Evolutionary conservation across 768 basidiomycete genomes (phyloP), one percentile per base, ranked within the genome.

Genomic region (Podaxis rugospora): DNA sequence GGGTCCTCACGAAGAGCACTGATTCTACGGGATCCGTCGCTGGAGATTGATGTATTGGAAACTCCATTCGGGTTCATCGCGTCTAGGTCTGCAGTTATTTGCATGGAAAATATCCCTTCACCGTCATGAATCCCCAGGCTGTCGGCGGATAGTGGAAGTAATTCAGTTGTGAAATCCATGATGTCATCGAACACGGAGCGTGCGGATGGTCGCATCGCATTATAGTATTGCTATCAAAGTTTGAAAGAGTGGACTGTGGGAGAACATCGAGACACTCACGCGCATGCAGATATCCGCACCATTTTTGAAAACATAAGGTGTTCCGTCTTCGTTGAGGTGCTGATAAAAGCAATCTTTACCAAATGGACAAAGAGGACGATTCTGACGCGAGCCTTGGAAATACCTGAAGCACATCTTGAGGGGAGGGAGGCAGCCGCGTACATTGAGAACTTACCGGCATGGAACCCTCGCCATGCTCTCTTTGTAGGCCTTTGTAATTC

Each of bases 331-430:
- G 25, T 87, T 86, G 52, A 74, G 65, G 67, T 93, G 91, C 65
- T 84, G 80, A 68, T 92, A 93, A 70, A 93, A 91, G 69, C 91
- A 93, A 61, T 93, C 91, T 51, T 78, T 77, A 46, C 91, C 91
- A 65, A 90, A 93, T 0, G 89, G 91, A 71, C 91, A 93, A 56
- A 81, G 80, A 0, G 86, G 85, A 51, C 74, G 76, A 14, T 67
- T 70, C 6, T 71, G 69, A 40, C 75, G 74, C 3, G 88, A 85
- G 46, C 76, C 69, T 61, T 81, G 74, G 70, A 92, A 92, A 67
- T 90, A 85, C 55, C 89, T 90, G 58, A 27, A 52, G 42, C 23
- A 32, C n/a, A 40, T 21, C 13, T 37, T 46, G 5, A 32, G 23
- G 14, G 14, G 39, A 18, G 37, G 5, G 57, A 28, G 53, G 39